phyloP scores from a whole-genome alignment of 345 rosid genomes.

The Salix purpurea region DNA sequence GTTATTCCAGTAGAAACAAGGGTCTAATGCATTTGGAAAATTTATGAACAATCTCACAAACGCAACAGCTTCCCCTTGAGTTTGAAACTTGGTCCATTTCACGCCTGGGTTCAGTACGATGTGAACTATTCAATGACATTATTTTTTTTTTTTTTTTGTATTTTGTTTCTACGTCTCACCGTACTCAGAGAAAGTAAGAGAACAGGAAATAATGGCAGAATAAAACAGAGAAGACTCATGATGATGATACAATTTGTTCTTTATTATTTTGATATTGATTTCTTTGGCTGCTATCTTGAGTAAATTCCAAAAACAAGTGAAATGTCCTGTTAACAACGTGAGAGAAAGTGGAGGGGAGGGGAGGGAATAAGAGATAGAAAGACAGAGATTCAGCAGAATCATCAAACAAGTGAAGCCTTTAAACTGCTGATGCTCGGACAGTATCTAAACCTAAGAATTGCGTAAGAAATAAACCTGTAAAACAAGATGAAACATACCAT shows the following conservation, averaged over 20 bases:
- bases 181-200: too few relatives aligned
- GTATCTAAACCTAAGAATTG: constrained; percentile 69
- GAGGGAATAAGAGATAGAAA: background rate
- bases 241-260: background rate
- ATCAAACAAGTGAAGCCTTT: constrained; percentile 25
- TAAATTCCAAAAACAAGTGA: constrained; percentile 45
- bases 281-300: constrained; percentile 26
- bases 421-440: constrained; percentile 50
- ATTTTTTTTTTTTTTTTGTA: too few relatives aligned
- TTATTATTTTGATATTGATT: background rate
- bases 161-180: too few relatives aligned
- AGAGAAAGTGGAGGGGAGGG: constrained; percentile 10
- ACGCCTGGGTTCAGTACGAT: too few relatives aligned
- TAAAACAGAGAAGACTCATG: background rate
- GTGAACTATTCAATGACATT: too few relatives aligned
- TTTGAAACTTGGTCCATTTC: too few relatives aligned
- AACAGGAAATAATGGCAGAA: background rate
- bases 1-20: too few relatives aligned
- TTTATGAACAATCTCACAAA: too few relatives aligned
- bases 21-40: too few relatives aligned
- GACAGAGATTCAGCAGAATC: background rate
- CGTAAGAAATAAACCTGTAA: constrained; percentile 79
- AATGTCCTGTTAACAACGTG: constrained; percentile 27
- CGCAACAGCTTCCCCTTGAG: too few relatives aligned
- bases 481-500: constrained; percentile 67